These are phyloP conservation scores for Aotearoamyces nothofagi DNA, from an alignment of 2,329 filamentous ascomycete genomes.

Conservation along the genomic window DNA sequence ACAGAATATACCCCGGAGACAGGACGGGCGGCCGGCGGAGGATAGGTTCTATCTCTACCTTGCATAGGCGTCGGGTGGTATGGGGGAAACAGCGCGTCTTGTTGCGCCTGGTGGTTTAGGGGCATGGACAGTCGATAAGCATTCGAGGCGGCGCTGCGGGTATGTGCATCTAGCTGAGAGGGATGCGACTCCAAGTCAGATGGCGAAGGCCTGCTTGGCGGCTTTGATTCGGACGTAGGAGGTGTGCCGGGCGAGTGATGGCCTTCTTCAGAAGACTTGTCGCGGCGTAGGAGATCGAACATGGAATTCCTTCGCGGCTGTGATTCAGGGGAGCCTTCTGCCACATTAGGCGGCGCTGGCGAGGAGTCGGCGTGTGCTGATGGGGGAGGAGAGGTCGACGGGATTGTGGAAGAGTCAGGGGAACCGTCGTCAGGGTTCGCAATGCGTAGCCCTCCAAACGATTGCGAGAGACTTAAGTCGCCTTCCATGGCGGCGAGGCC, in stretches of 20 bases:
- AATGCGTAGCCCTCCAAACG: constrained; percentile 86
- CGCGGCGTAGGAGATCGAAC: constrained; percentile 20
- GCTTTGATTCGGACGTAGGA: constrained; percentile 7
- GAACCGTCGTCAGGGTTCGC: constrained; percentile 73
- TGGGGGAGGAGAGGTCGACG: constrained; percentile 5
- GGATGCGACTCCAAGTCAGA: constrained; percentile 17
- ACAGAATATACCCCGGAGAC: constrained; percentile 29
- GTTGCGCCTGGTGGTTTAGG: constrained; percentile 26
- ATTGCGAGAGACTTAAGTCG: constrained; percentile 82
- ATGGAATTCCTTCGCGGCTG: constrained; percentile 19
- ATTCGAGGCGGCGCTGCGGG: constrained; percentile 14
- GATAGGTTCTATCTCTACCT: constrained; percentile 19
- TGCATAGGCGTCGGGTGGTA: constrained; percentile 27
- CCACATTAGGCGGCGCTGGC: not conserved
- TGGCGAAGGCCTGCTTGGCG: constrained; percentile 8
- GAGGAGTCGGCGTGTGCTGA: not conserved
- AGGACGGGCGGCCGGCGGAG: constrained; percentile 25
- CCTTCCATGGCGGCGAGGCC: constrained; percentile 53
- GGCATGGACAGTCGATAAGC: constrained; percentile 27
- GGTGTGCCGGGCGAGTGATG: constrained; percentile 8
- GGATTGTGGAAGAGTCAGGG: constrained; percentile 2
- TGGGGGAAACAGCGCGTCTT: constrained; percentile 23
- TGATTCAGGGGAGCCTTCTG: constrained; percentile 11
- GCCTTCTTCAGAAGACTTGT: constrained; percentile 11
- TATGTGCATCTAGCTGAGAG: constrained; percentile 11